phyloP scores from a whole-genome alignment of 2,329 filamentous ascomycete species.

The Madurella fahalii region DNA sequence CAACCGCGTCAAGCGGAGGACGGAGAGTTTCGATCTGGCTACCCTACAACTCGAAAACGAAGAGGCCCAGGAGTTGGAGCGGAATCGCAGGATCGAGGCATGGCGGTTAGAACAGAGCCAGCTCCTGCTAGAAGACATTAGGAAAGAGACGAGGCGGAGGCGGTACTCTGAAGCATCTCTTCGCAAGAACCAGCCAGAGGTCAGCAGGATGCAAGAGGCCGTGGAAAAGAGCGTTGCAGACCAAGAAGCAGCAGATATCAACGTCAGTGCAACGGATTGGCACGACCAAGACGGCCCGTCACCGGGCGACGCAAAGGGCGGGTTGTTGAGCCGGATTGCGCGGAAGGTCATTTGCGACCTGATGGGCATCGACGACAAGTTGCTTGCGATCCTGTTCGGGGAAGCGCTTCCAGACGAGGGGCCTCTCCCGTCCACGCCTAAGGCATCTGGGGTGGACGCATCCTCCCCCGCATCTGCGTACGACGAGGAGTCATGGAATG shows the following conservation, averaged over 20 bases:
- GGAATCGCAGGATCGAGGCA: conserved; percentile 77
- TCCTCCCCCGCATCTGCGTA: conserved; percentile 23
- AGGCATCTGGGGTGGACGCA: conserved; percentile 35
- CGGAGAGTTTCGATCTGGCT: conserved; percentile 50
- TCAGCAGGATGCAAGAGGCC: conserved; percentile 30
- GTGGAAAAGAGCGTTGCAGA: conserved; percentile 29
- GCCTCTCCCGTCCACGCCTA: conserved; percentile 45
- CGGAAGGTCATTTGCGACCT: conserved; percentile 82
- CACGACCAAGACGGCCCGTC: conserved; percentile 47
- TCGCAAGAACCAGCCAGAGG: conserved; percentile 25
- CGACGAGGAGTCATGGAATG: conserved; percentile 31
- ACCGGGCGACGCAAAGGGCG: conserved; percentile 51
- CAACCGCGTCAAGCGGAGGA: conserved; percentile 53
- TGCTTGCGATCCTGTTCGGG: conserved; percentile 83
- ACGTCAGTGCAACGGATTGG: conserved; percentile 41
- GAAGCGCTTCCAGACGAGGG: conserved; percentile 61
- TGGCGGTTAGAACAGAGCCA: conserved; percentile 92
- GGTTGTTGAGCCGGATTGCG: conserved; percentile 77
- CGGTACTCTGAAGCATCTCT: conserved; percentile 51
- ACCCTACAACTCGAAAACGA: conserved; percentile 51
- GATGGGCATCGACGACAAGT: conserved; percentile 82
- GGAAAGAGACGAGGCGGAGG: conserved; percentile 72
- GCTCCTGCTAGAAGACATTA: conserved; percentile 81
- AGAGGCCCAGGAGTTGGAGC: conserved; percentile 62
- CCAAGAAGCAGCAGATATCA: conserved; percentile 36